A percentile compares a stretch with the other conserved stretches of the same genome.
Evolutionary conservation across 306 rosid genomes (phyloP).

Genomic region (Cicer chorassanicum): DNA sequence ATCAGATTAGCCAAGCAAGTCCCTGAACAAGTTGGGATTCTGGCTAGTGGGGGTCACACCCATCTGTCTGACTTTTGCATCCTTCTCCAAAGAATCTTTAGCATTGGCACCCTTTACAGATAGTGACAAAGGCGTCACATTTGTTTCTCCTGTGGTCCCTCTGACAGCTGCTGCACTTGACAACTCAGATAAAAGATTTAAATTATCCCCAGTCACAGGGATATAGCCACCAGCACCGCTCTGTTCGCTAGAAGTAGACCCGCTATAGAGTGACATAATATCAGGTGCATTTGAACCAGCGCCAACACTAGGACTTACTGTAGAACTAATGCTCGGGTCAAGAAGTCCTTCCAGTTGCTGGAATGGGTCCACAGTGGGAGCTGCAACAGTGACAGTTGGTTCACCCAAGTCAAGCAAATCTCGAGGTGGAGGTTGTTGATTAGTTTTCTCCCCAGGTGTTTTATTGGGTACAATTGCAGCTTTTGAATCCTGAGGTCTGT

Average conservation of each 20-base stretch:
- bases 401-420: slow-evolving; percentile 85
- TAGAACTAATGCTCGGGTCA: slow-evolving; percentile 52
- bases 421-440: slow-evolving; percentile 64
- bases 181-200: slow-evolving; percentile 56
- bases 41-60: slow-evolving; percentile 77
- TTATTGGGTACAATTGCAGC: slow-evolving; percentile 48
- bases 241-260: slow-evolving; percentile 53
- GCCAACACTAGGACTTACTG: slow-evolving; percentile 44
- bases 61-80: slow-evolving; percentile 87
- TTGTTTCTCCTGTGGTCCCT: slow-evolving; percentile 46
- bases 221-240: slow-evolving; percentile 46
- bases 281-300: slow-evolving; percentile 58
- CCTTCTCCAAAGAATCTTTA: slow-evolving; percentile 69
- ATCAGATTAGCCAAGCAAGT: slow-evolving; percentile 67
- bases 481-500: slow-evolving; percentile 61
- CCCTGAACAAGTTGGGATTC: slow-evolving; percentile 80
- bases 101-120: slow-evolving; percentile 62
- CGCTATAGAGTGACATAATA: slow-evolving; percentile 55
- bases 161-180: slow-evolving; percentile 40
- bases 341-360: slow-evolving; percentile 80
- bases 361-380: slow-evolving; percentile 72
- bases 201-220: slow-evolving; percentile 47
- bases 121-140: slow-evolving; percentile 43
- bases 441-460: slow-evolving; percentile 45
- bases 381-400: slow-evolving; percentile 46